Conservation (phyloP, 1,139 yeast genomes). For the Lodderomyces theae region DNA sequence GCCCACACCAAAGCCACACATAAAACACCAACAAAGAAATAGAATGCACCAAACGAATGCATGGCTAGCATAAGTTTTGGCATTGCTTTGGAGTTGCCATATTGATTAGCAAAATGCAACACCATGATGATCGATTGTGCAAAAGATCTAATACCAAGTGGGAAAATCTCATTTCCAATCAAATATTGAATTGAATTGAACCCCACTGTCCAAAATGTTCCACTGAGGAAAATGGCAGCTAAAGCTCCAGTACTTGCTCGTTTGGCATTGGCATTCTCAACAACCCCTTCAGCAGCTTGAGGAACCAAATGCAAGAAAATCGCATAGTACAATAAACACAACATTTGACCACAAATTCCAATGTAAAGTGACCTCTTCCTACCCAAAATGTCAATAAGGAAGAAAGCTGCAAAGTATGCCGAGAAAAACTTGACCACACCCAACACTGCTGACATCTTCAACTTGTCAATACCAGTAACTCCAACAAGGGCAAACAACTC, state of each 20-base stretch:
- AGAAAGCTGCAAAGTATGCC: slow-evolving; percentile 47
- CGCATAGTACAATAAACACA: slow-evolving; percentile 39
- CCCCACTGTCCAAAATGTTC: slow-evolving; percentile 63
- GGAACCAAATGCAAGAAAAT: slow-evolving; percentile 49
- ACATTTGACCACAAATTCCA: slow-evolving; percentile 37
- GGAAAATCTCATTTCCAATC: slow-evolving; percentile 58
- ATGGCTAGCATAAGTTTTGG: slow-evolving; percentile 51
- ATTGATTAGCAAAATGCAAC: slow-evolving; percentile 58
- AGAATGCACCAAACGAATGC: slow-evolving; percentile 53
- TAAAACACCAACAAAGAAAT: slow-evolving; percentile 49
- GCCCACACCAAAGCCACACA: slow-evolving; percentile 44
- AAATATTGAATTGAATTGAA: slow-evolving; percentile 60
- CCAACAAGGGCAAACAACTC: slow-evolving; percentile 55
- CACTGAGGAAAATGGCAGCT: slow-evolving; percentile 52
- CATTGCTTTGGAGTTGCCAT: slow-evolving; percentile 57
- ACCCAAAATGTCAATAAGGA: slow-evolving; percentile 47
- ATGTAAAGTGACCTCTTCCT: slow-evolving; percentile 39
- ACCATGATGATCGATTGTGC: slow-evolving; percentile 57
- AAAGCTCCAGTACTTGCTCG: slow-evolving; percentile 50
- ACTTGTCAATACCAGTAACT: slow-evolving; percentile 28
- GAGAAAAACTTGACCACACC: slow-evolving; percentile 47
- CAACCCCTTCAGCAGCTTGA: slow-evolving; percentile 31
- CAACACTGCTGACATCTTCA: slow-evolving; percentile 47
- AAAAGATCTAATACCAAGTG: slow-evolving; percentile 51
- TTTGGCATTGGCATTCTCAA: slow-evolving; percentile 27